Base-by-base conservation (phyloP, 148 eudicot genomes). In the Simmondsia chinensis region DNA sequence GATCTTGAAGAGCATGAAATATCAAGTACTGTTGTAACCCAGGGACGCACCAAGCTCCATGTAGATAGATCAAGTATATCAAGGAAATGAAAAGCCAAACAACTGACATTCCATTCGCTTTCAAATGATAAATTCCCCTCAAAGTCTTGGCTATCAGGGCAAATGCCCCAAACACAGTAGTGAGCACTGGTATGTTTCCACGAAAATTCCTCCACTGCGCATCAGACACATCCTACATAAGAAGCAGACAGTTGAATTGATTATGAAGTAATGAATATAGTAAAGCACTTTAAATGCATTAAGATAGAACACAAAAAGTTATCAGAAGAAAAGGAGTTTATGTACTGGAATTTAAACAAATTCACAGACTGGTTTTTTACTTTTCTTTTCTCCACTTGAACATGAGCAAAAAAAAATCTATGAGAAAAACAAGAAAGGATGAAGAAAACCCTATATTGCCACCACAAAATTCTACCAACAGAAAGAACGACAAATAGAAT, bases 171-270 rank as follows among this genome's bases (percentile, higher is more conserved):
- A 84, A 81, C 43, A 84, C 93, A 23, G 63, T 18, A 4, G 85
- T 71, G 14, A 89, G 79, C 52, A 84, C 71, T 17, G 82, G 80
- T 55, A 84, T 60, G 56, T 84, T 89, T 47, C 78, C 69, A 38
- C 95, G 83, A 30, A 84, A 81, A 50, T 84, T 84, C 68, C 95
- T 78, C 97, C 95, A 89, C 50, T 89, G 97, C 19, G 80, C 78
- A 79, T 89, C 95, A 32, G 95, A 84, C 28, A 68, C 74, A 70
- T 89, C 97, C 95, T 89, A 49, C 33, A 51, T 27, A 38, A 47
- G 42, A 45, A 36, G 36, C 1, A 7, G 14, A 50, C 14, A 16
- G 7, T 41, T 42, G 15, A 31, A 6, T 12, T 13, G 39, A 42
- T 14, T n/a, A 12, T 17, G n/a, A 12, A 7, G 18, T n/a, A n/a